phyloP scores from a whole-genome alignment of 1,284 basidiomycete genomes.

The Fomitopsis schrenkii region DNA sequence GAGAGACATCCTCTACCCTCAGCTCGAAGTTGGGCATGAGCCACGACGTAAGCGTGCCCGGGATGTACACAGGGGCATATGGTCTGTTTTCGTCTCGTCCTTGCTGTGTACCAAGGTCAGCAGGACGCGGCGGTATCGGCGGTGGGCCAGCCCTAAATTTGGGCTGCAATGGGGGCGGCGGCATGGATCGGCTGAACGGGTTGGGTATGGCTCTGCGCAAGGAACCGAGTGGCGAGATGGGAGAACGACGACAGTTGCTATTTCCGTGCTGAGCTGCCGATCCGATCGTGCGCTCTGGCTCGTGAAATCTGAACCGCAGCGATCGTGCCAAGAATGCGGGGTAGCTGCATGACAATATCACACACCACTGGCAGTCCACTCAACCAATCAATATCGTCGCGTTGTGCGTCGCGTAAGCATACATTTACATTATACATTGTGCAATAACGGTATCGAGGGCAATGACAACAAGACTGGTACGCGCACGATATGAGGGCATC shows the following conservation, averaged over 20 bases:
- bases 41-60: constrained; percentile 34
- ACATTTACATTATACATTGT: not conserved
- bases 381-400: not conserved
- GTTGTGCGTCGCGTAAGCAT: not conserved
- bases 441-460: not conserved
- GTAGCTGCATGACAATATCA: not conserved
- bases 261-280: not conserved
- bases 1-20: constrained; percentile 53
- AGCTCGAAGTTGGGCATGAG: constrained; percentile 53
- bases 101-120: not conserved
- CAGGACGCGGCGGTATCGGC: not conserved
- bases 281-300: not conserved
- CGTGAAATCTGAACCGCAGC: not conserved
- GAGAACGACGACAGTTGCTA: not conserved
- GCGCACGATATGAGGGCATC: not conserved
- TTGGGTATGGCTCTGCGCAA: not conserved
- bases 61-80: constrained; percentile 26
- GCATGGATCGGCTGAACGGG: not conserved
- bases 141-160: not conserved
- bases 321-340: not conserved
- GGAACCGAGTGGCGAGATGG: not conserved
- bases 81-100: not conserved
- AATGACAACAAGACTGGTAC: not conserved
- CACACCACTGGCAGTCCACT: not conserved
- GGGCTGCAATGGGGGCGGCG: not conserved